A percentile compares a stretch with the other conserved stretches of the same genome.
phyloP scores from a whole-genome alignment of 2,329 filamentous ascomycete species.

The Berkeleyomyces rouxiae region DNA sequence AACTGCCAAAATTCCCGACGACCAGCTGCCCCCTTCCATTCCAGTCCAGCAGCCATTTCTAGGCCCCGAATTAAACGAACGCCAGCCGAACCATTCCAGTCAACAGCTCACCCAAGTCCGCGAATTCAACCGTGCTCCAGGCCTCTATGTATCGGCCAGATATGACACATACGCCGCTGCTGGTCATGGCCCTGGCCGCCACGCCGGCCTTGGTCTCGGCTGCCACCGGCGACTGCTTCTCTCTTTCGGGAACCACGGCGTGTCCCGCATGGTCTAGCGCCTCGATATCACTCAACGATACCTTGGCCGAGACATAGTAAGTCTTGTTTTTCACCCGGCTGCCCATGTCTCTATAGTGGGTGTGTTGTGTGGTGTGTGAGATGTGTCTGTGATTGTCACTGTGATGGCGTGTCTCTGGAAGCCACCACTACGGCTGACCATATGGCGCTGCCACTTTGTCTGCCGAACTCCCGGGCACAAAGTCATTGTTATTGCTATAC shows the following conservation, averaged over 20 bases:
- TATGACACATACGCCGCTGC: constrained; percentile 8
- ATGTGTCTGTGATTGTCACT: not conserved
- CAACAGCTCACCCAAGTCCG: not conserved
- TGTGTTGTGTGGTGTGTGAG: not conserved
- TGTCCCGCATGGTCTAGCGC: constrained; percentile 12
- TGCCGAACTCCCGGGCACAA: not conserved
- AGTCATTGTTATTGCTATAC: not conserved
- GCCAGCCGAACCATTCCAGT: not conserved
- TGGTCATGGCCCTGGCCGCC: constrained; percentile 6
- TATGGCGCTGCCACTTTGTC: not conserved
- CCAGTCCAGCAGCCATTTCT: not conserved
- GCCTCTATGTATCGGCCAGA: not conserved
- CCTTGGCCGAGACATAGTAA: constrained; percentile 12
- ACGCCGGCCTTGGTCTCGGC: constrained; percentile 9
- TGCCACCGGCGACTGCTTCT: constrained; percentile 9
- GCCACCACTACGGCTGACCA: not conserved
- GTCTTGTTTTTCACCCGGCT: not conserved
- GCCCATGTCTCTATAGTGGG: not conserved
- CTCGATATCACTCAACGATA: constrained; percentile 7
- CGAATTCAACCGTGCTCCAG: not conserved
- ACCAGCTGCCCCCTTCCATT: not conserved
- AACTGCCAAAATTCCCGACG: not conserved
- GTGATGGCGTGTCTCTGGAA: not conserved
- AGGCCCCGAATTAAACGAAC: not conserved
- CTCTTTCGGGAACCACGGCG: constrained; percentile 8